These are phyloP conservation scores for Trichosporon faecale DNA, from an alignment of 1,284 basidiomycete genomes.

Conservation along the genomic window DNA sequence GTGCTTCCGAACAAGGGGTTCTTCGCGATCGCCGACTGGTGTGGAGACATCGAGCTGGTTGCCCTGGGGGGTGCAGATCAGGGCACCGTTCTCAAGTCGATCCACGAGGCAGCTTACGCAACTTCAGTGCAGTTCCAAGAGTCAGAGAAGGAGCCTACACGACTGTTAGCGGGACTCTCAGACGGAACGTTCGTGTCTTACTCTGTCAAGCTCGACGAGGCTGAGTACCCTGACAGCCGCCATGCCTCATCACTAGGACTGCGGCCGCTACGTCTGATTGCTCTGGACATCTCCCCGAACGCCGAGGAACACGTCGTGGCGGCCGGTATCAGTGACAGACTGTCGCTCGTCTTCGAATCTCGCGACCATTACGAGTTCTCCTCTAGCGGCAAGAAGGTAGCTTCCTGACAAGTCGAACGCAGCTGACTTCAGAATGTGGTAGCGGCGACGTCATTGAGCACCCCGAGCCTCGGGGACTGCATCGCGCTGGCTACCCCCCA, in stretches of 20 bases:
- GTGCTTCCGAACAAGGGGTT: neutral
- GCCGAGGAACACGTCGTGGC: conserved; percentile 39
- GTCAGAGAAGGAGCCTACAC: conserved; percentile 45
- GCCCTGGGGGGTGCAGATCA: conserved; percentile 54
- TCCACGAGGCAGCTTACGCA: conserved; percentile 28
- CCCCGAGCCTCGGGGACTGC: conserved; percentile 56
- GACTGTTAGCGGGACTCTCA: conserved; percentile 72
- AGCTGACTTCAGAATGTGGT: conserved; percentile 58
- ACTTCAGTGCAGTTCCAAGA: conserved; percentile 42
- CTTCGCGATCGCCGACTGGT: conserved; percentile 73
- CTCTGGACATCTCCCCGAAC: neutral
- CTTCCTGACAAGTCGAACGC: neutral
- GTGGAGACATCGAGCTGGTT: conserved; percentile 64
- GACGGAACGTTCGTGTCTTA: conserved; percentile 75
- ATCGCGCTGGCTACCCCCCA: conserved; percentile 61
- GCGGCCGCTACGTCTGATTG: conserved; percentile 30
- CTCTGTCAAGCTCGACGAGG: conserved; percentile 27
- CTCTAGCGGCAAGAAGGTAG: conserved; percentile 69
- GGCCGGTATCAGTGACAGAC: conserved; percentile 41
- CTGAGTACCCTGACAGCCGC: conserved; percentile 45
- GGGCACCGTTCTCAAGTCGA: conserved; percentile 19
- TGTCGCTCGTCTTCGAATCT: conserved; percentile 59
- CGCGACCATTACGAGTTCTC: conserved; percentile 65
- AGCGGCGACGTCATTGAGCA: conserved; percentile 59
- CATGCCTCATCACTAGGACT: conserved; percentile 49